phyloP scores from a whole-genome alignment of 176 grass and related monocot species.

The Oryza longistaminata region DNA sequence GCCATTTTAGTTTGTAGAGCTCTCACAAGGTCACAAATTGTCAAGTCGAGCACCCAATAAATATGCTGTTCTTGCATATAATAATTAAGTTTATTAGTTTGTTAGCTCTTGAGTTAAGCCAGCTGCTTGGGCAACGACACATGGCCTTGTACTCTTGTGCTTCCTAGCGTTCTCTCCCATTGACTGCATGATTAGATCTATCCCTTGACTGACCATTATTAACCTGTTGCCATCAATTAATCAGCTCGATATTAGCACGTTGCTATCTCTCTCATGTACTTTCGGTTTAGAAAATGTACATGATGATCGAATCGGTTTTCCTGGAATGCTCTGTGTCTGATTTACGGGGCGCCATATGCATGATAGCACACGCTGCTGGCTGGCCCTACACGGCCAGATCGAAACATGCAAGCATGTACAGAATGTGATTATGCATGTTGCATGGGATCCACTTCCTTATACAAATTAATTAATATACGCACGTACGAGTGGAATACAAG shows the following conservation, averaged over 20 bases:
- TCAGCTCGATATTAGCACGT: constrained; percentile 20
- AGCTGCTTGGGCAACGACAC: constrained; percentile 40
- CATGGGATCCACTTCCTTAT: constrained; percentile 18
- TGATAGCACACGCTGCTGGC: constrained; percentile 39
- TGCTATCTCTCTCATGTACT: constrained; percentile 30
- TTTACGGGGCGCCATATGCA: constrained; percentile 54
- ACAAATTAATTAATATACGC: neutral
- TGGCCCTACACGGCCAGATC: constrained; percentile 7
- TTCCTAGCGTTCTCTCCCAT: neutral
- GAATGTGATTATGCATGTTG: constrained; percentile 26
- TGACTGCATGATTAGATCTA: constrained; percentile 52
- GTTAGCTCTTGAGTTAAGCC: neutral
- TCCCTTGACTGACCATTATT: neutral
- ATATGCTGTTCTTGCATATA: neutral
- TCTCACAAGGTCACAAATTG: constrained; percentile 18
- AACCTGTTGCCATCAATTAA: constrained; percentile 13
- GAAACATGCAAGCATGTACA: neutral
- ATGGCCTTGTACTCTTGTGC: constrained; percentile 39
- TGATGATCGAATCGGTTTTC: constrained; percentile 37
- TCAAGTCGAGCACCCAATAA: constrained; percentile 6
- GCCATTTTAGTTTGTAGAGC: constrained; percentile 27
- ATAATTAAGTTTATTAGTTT: neutral
- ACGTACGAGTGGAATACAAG: neutral
- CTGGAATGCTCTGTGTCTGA: neutral
- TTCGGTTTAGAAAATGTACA: constrained; percentile 41